Evolutionary conservation across 2,329 filamentous ascomycete species (phyloP), one percentile per base, ranked within the genome.

Genomic region (Boeremia lycopersici): DNA sequence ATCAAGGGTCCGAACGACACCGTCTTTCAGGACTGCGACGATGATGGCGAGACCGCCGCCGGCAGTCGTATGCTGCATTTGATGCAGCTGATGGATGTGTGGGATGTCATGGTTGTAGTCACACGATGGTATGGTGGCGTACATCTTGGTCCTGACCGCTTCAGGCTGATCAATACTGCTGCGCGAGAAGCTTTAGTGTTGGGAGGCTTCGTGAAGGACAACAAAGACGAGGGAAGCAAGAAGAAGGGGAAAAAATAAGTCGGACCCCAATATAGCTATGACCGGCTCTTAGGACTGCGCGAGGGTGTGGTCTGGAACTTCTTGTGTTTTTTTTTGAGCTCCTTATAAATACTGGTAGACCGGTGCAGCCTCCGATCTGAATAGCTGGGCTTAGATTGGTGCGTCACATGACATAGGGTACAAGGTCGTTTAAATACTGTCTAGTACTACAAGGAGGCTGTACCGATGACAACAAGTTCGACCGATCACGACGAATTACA

Each of bases 61-160:
- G 95, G 95, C 0, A 87, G 89, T 0, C 83, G 95, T 36, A 76
- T 99, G 69, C 76, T 98, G 56, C 91, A 96, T 77, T 79, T 99
- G 28, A 89, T 99, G 87, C 92, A 97, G 78, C 77, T 96, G 57
- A 97, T 97, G 90, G 90, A 93, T 69, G 82, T 96, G 10, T 97
- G 93, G 92, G 86, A 96, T 74, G 88, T 89, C 13, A 88, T 98
- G 79, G 91, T 99, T 0, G 89, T 99, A 3, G 93, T 99, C 26
- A 92, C 90, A 34, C 80, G 95, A 59, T 99, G 95, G 95, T 99
- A 96, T 75, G 95, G 95, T 4, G 95, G 95, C 1, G 84, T 96
- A 53, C 89, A 92, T 65, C 77, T 99, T 40, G 95, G 95, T 0
- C 93, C 93, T 44, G 89, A 93, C 73, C 81, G 95, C 61, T 99